Evolutionary conservation across 2,329 filamentous ascomycete species (phyloP).

Genomic region (Daldinia eschscholtzii): DNA sequence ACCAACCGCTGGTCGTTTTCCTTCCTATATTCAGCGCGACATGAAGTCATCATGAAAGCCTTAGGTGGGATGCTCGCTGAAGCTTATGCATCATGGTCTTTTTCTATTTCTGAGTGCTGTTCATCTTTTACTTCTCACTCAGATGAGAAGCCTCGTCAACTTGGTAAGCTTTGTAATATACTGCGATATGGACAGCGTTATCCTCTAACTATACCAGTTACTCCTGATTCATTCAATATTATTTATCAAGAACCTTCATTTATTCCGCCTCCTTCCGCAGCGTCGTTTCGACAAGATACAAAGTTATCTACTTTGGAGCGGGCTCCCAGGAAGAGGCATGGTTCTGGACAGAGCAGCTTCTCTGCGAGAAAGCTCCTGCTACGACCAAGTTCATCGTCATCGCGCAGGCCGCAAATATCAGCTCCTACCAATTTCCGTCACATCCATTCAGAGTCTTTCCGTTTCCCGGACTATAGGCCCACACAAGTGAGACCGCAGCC

Average conservation of each 20-base stretch:
- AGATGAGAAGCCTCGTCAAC: slow-evolving; percentile 56
- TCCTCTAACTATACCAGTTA: slow-evolving; percentile 46
- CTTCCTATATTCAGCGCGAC: slow-evolving; percentile 41
- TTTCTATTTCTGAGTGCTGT: slow-evolving; percentile 62
- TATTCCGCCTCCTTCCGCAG: slow-evolving; percentile 52
- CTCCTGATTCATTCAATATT: slow-evolving; percentile 54
- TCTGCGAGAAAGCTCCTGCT: slow-evolving; percentile 62
- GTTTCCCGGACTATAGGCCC: slow-evolving; percentile 46
- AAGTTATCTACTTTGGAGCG: slow-evolving; percentile 51
- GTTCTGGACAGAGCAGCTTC: slow-evolving; percentile 58
- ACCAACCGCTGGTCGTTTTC: slow-evolving; percentile 51
- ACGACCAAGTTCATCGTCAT: slow-evolving; percentile 57
- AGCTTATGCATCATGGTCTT: slow-evolving; percentile 62
- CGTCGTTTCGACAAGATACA: slow-evolving; percentile 45
- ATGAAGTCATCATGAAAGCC: slow-evolving; percentile 57
- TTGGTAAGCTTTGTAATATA: slow-evolving; percentile 53
- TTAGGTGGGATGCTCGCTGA: slow-evolving; percentile 59
- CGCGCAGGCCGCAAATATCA: slow-evolving; percentile 69
- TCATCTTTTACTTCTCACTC: slow-evolving; percentile 55
- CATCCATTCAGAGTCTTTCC: slow-evolving; percentile 58
- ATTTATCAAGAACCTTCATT: slow-evolving; percentile 57
- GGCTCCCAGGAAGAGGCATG: slow-evolving; percentile 55
- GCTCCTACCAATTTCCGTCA: slow-evolving; percentile 72
- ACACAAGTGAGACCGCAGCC: slow-evolving; percentile 51
- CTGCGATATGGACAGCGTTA: slow-evolving; percentile 19